Conservation (phyloP, 2,329 filamentous ascomycete genomes). For the Penicillium decumbens region DNA sequence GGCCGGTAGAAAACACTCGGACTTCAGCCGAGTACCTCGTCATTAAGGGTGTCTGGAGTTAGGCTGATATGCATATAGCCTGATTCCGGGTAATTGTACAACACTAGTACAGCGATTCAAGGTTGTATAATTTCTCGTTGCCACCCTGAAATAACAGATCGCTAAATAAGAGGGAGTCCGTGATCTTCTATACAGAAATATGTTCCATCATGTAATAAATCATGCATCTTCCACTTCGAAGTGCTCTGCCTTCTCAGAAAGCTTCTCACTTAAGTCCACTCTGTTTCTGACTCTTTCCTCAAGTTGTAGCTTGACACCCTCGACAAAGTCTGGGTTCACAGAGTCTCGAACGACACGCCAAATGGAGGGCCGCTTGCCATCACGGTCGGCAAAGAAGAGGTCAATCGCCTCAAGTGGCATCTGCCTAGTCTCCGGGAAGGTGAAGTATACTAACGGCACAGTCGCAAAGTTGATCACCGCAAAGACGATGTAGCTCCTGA, state of each 20-base stretch:
- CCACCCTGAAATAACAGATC: too few species aligned
- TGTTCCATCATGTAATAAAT: neutral
- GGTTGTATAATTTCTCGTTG: too few species aligned
- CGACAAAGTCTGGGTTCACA: conserved; percentile 8
- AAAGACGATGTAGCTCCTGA: conserved; percentile 23
- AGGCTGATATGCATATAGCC: neutral
- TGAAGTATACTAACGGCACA: conserved; percentile 22
- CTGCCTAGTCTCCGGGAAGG: conserved; percentile 19
- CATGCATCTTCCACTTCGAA: conserved; percentile 1
- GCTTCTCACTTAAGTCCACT: neutral
- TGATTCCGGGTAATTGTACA: neutral
- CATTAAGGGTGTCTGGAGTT: neutral
- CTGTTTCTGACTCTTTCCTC: conserved; percentile 37
- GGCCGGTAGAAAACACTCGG: neutral
- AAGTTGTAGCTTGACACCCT: conserved; percentile 3
- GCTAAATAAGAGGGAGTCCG: too few species aligned
- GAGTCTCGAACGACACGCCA: conserved; percentile 13
- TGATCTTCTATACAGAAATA: neutral
- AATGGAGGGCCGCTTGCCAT: conserved; percentile 10
- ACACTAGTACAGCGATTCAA: neutral
- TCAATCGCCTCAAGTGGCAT: conserved; percentile 12
- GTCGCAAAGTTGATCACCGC: conserved; percentile 21
- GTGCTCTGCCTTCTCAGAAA: neutral
- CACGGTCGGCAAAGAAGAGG: conserved; percentile 11
- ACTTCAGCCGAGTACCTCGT: neutral